Conservation (phyloP, 495 filamentous ascomycete species). For the Clavariopsis aquatica region DNA sequence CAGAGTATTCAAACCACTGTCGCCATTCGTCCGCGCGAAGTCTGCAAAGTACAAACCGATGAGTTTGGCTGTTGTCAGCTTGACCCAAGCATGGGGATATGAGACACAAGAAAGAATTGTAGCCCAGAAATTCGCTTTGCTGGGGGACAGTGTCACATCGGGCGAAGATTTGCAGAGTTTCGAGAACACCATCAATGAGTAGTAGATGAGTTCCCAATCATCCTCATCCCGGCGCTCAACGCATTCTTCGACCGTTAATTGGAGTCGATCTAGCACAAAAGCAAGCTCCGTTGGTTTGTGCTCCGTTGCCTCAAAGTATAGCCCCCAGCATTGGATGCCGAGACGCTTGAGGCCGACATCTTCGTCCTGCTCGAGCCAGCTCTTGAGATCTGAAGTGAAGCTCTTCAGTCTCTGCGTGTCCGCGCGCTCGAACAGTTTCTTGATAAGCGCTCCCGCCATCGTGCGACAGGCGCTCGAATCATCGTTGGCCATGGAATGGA, state of each 20-base stretch:
- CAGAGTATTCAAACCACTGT: conserved; percentile 53
- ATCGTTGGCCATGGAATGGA: conserved; percentile 84
- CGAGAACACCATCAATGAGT: conserved; percentile 65
- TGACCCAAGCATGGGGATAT: conserved; percentile 73
- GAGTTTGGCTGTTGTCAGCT: conserved; percentile 73
- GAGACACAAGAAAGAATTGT: conserved; percentile 65
- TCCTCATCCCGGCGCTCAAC: conserved; percentile 48
- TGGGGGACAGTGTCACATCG: conserved; percentile 57
- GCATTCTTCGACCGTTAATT: conserved; percentile 44
- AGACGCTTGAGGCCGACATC: conserved; percentile 69
- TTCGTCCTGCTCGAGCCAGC: conserved; percentile 74
- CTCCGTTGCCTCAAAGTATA: conserved; percentile 74
- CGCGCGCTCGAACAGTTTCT: conserved; percentile 75
- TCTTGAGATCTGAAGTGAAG: conserved; percentile 66
- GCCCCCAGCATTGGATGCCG: conserved; percentile 74
- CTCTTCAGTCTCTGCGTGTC: conserved; percentile 68
- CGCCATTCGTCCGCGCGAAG: conserved; percentile 64
- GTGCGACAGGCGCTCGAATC: conserved; percentile 81
- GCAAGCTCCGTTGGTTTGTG: conserved; percentile 62
- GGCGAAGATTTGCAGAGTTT: conserved; percentile 70
- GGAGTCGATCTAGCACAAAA: conserved; percentile 40
- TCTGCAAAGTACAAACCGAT: conserved; percentile 75
- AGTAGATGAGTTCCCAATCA: conserved; percentile 80
- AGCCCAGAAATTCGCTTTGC: conserved; percentile 64
- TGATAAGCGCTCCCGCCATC: conserved; percentile 76